Conservation (phyloP, 2,329 filamentous ascomycete species). For the Botrytis paeoniae region DNA sequence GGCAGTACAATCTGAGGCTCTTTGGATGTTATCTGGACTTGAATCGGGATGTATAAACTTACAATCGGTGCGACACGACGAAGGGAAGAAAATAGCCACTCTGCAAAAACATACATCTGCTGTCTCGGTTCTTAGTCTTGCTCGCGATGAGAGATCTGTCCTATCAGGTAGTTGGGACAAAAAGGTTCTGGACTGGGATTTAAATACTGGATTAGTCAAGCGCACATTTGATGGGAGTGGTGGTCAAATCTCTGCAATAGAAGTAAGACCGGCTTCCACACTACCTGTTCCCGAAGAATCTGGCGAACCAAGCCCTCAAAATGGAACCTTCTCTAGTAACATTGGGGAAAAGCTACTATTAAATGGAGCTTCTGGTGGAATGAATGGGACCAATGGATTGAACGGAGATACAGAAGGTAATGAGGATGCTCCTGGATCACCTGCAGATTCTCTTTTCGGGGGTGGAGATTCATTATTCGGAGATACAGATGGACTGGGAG, state of each 20-base stretch:
- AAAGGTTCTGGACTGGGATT: conserved; percentile 87
- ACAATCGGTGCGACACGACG: conserved; percentile 89
- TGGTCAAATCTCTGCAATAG: conserved; percentile 83
- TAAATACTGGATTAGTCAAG: conserved; percentile 77
- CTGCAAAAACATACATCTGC: conserved; percentile 84
- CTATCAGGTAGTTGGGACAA: conserved; percentile 97
- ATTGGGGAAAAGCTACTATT: conserved; percentile 57
- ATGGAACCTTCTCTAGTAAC: conserved; percentile 74
- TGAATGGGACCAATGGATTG: conserved; percentile 41
- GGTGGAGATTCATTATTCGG: conserved; percentile 89
- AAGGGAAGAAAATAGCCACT: conserved; percentile 82
- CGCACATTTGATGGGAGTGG: conserved; percentile 75
- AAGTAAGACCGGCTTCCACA: conserved; percentile 74
- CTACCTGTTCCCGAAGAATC: conserved; percentile 73
- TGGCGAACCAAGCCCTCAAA: conserved; percentile 53
- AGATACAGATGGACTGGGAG: conserved; percentile 59
- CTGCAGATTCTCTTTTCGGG: conserved; percentile 72
- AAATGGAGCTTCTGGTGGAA: conserved; percentile 49
- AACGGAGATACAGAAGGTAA: conserved; percentile 42
- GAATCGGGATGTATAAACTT: conserved; percentile 92
- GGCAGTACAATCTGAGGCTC: conserved; percentile 81
- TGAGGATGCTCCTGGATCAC: conserved; percentile 59
- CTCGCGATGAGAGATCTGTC: conserved; percentile 80
- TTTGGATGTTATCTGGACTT: conserved; percentile 88
- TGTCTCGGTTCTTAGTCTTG: conserved; percentile 80